Conservation (phyloP, 148 eudicot genomes). For the Rhododendron griersonianum region DNA sequence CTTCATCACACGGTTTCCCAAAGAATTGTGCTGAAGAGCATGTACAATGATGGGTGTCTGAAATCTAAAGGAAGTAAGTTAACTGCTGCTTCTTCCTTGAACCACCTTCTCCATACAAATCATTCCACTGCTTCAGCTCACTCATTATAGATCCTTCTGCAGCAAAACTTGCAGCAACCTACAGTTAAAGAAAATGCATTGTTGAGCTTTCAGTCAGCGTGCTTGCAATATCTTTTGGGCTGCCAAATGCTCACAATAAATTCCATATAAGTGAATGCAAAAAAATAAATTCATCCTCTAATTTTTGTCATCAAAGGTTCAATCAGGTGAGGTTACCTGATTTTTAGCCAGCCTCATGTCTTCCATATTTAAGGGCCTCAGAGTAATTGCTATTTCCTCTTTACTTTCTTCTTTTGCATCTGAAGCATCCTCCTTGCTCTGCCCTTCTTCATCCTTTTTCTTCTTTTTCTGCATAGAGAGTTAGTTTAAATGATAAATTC, state of each 20-base stretch:
- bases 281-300: background rate
- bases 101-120: slow-evolving; percentile 91
- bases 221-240: background rate
- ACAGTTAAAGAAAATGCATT: slow-evolving; percentile 11
- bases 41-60: background rate
- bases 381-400: slow-evolving; percentile 53
- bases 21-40: background rate
- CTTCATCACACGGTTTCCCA: slow-evolving; percentile 4
- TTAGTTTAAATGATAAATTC: background rate
- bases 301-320: background rate
- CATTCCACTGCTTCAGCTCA: slow-evolving; percentile 92
- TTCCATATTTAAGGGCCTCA: slow-evolving; percentile 87
- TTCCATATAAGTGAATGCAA: background rate
- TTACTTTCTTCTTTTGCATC: slow-evolving; percentile 43
- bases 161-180: slow-evolving; percentile 93
- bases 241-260: background rate
- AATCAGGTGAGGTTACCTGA: slow-evolving; percentile 46
- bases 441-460: slow-evolving; percentile 47
- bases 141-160: slow-evolving; percentile 77
- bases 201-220: background rate
- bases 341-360: slow-evolving; percentile 90
- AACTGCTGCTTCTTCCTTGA: slow-evolving; percentile 86
- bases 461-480: slow-evolving; percentile 51
- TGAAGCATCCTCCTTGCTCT: slow-evolving; percentile 33
- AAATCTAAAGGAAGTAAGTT: slow-evolving; percentile 66